Evolutionary conservation across 148 eudicot species (phyloP).

Genomic region (Vaccinium darrowii): DNA sequence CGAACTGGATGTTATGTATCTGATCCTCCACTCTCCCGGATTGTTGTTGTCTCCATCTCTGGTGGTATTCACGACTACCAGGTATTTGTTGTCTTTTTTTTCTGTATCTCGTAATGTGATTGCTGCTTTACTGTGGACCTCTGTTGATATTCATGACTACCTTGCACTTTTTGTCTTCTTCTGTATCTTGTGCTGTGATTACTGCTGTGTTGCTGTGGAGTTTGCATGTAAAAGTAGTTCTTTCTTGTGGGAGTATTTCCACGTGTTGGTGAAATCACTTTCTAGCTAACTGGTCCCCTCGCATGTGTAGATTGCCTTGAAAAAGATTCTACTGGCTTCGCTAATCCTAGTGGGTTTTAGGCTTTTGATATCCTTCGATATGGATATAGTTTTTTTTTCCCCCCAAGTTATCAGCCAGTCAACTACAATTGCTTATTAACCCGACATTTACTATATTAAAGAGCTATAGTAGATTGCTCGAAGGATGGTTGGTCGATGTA

Average conservation of each 20-base stretch:
- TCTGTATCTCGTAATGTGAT: neutral
- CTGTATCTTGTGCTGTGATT: neutral
- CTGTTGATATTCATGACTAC: conserved; percentile 85
- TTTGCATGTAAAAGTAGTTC: neutral
- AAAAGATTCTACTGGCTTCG: neutral
- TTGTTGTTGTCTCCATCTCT: conserved; percentile 82
- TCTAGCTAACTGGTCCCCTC: neutral
- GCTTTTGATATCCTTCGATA: neutral
- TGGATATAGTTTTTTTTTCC: neutral
- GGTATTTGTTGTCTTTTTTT: conserved; percentile 41
- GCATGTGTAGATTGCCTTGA: neutral
- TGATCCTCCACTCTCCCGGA: conserved; percentile 59
- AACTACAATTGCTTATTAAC: neutral
- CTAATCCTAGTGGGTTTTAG: neutral
- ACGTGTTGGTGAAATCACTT: neutral
- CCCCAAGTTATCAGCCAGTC: neutral
- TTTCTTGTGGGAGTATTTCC: neutral
- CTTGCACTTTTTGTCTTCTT: conserved; percentile 48
- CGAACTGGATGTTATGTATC: conserved; percentile 43
- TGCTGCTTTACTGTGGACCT: conserved; percentile 25
- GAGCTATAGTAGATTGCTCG: neutral
- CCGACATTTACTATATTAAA: neutral
- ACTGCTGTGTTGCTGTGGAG: neutral
- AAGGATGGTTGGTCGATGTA: neutral
- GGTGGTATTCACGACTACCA: conserved; percentile 95